Percentiles rank a stretch among this genome's conserved stretches.
phyloP scores from a whole-genome alignment of 306 rosid species.

The Prunus mira region DNA sequence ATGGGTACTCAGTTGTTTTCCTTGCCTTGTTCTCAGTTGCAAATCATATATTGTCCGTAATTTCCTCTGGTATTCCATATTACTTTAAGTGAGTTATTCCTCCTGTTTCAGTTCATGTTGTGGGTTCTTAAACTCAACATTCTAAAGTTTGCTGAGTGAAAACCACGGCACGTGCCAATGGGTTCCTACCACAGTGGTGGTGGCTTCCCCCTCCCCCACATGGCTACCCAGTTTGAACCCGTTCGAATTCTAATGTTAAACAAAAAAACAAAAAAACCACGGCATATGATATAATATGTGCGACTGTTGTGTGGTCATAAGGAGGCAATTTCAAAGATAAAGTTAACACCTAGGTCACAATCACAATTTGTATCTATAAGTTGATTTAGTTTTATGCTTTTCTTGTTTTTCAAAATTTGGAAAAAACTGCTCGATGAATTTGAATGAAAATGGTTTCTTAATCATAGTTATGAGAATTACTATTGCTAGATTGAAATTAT shows the following conservation, averaged over 20 bases:
- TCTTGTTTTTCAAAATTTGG: not conserved
- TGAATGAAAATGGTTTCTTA: not conserved
- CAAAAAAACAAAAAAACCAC: no score
- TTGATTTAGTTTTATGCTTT: not conserved
- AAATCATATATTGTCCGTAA: not conserved
- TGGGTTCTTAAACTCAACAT: not conserved
- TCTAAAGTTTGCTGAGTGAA: not conserved
- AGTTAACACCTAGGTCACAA: not conserved
- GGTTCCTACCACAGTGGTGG: no score
- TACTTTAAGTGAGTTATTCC: not conserved
- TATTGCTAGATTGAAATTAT: not conserved
- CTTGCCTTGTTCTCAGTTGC: not conserved
- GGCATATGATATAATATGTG: not conserved
- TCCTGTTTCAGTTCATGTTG: not conserved
- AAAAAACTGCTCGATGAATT: not conserved
- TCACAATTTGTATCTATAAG: not conserved
- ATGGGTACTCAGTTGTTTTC: not conserved
- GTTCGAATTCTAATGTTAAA: no score
- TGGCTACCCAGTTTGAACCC: no score
- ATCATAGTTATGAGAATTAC: not conserved
- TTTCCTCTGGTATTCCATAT: not conserved
- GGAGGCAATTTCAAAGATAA: not conserved
- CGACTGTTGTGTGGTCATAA: not conserved
- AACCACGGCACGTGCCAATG: not conserved
- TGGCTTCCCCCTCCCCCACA: no score